These are phyloP conservation scores for Cryoendolithus antarcticus DNA, from an alignment of 2,329 filamentous ascomycete genomes.

Conservation along the genomic window DNA sequence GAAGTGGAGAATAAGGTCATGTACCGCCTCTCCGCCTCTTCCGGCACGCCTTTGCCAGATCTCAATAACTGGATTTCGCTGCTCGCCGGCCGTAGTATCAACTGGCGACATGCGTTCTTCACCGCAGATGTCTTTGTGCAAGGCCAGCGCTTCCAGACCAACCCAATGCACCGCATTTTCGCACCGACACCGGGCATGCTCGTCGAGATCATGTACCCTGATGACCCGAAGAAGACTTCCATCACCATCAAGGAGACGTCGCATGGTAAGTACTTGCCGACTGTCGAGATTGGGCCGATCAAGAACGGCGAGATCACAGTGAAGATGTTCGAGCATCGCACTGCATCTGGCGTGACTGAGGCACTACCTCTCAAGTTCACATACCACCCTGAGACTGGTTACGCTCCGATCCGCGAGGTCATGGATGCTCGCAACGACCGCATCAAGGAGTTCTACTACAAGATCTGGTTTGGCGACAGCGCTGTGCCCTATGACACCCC, in stretches of 20 bases:
- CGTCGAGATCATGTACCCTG: slow-evolving; percentile 74
- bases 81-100: slow-evolving; percentile 72
- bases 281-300: slow-evolving; percentile 69
- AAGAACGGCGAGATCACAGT: slow-evolving; percentile 70
- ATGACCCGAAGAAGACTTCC: slow-evolving; percentile 68
- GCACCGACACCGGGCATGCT: slow-evolving; percentile 74
- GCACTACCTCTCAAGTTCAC: slow-evolving; percentile 76
- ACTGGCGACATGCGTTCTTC: slow-evolving; percentile 91
- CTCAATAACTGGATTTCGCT: slow-evolving; percentile 77
- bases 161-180: slow-evolving; percentile 86
- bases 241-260: slow-evolving; percentile 83
- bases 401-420: slow-evolving; percentile 92
- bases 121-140: slow-evolving; percentile 89
- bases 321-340: slow-evolving; percentile 87
- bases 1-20: slow-evolving; percentile 69
- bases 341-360: slow-evolving; percentile 69
- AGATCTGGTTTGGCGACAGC: slow-evolving; percentile 89
- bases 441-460: slow-evolving; percentile 99
- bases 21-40: slow-evolving; percentile 68
- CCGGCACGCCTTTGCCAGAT: slow-evolving; percentile 62
- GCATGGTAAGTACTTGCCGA: slow-evolving; percentile 73
- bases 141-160: slow-evolving; percentile 92
- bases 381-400: slow-evolving; percentile 90
- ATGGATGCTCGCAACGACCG: slow-evolving; percentile 94
- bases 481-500: slow-evolving; percentile 69